Conservation (phyloP, 2,329 filamentous ascomycete species). For the Fusarium fujikuroi region DNA sequence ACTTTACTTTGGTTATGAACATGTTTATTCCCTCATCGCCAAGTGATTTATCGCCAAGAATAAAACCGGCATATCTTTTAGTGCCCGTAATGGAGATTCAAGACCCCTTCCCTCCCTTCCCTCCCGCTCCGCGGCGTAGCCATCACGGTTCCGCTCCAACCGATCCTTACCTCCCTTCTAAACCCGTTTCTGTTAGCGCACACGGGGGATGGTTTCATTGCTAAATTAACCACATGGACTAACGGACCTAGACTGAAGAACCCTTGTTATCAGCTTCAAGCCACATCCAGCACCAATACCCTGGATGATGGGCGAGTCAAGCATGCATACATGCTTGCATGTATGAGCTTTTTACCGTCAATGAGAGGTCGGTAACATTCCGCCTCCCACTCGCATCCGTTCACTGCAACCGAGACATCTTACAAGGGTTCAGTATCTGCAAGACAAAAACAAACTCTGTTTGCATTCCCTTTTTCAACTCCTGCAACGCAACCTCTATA, state of each 20-base stretch:
- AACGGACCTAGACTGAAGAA: not conserved
- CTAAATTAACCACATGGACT: slow-evolving; percentile 1
- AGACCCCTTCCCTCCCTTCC: not conserved
- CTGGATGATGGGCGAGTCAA: not conserved
- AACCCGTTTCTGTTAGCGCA: not conserved
- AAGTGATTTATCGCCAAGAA: not conserved
- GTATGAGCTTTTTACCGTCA: slow-evolving; percentile 3
- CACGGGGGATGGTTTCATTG: slow-evolving; percentile 22
- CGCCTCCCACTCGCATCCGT: not conserved
- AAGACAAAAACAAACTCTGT: slow-evolving; percentile 29
- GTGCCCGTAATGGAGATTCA: slow-evolving; percentile 4
- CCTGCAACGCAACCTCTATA: slow-evolving; percentile 4
- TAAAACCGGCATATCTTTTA: not conserved
- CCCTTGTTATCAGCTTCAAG: slow-evolving; percentile 1
- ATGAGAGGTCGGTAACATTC: not conserved
- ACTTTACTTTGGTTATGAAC: not conserved
- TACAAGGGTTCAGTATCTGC: not conserved
- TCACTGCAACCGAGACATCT: not conserved
- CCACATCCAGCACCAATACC: slow-evolving; percentile 4
- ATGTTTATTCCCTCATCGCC: not conserved
- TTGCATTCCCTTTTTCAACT: not conserved
- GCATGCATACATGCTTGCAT: not conserved
- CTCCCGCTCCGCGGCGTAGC: not conserved
- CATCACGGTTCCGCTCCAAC: slow-evolving; percentile 7
- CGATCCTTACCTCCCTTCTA: not conserved